These are phyloP conservation scores for Phylloporus sp. DNA, from an alignment of 768 basidiomycete species.

Conservation along the genomic window DNA sequence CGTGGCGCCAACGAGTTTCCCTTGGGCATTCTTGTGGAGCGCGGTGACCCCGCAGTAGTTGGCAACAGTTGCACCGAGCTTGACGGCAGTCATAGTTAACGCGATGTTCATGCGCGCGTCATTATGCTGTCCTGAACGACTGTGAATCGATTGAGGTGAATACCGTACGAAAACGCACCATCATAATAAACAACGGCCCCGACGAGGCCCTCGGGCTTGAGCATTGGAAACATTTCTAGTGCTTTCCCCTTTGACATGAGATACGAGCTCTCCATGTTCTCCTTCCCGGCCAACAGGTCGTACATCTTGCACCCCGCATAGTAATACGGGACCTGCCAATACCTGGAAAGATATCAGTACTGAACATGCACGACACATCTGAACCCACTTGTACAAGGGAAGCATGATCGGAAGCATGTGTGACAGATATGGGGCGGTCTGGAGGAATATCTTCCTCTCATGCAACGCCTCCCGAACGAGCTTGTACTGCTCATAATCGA, in stretches of 20 bases:
- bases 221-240: constrained; percentile 92
- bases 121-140: constrained; percentile 81
- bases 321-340: constrained; percentile 98
- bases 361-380: background rate
- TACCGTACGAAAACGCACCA: constrained; percentile 43
- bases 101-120: constrained; percentile 98
- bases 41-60: constrained; percentile 87
- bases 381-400: constrained; percentile 81
- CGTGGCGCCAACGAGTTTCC: constrained; percentile 65
- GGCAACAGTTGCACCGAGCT: constrained; percentile 78
- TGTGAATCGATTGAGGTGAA: background rate
- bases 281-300: constrained; percentile 89
- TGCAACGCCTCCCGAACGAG: constrained; percentile 93
- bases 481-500: constrained; percentile 96
- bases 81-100: constrained; percentile 89
- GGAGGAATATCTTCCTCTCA: constrained; percentile 89
- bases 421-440: constrained; percentile 92
- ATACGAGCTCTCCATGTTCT: constrained; percentile 95
- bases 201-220: constrained; percentile 86
- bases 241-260: constrained; percentile 94
- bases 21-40: constrained; percentile 62
- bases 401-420: constrained; percentile 96
- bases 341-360: constrained; percentile 38
- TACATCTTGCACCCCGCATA: constrained; percentile 95
- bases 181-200: constrained; percentile 98